Conservation (phyloP, 1,284 basidiomycete species). For the Fistulina hepatica region DNA sequence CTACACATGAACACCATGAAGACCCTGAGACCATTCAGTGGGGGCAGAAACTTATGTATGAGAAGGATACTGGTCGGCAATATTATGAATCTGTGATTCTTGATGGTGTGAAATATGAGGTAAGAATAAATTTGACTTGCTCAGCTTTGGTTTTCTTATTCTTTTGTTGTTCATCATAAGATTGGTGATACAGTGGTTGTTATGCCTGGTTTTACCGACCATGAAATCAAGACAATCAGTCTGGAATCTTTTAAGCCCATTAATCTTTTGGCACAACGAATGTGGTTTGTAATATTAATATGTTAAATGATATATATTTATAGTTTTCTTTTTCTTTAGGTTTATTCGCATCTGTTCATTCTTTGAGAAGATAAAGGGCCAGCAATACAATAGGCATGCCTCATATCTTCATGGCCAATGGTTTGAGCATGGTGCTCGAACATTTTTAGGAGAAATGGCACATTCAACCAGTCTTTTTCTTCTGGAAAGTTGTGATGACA, state of each 20-base stretch:
- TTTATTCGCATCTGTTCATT: constrained; percentile 10
- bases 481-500: constrained; percentile 8
- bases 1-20: constrained; percentile 1
- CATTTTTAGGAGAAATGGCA: constrained; percentile 4
- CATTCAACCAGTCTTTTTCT: constrained; percentile 10
- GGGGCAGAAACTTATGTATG: background rate
- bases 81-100: constrained; percentile 7
- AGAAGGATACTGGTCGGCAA: background rate
- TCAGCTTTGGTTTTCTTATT: background rate
- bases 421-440: constrained; percentile 9
- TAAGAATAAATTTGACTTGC: background rate
- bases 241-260: constrained; percentile 2
- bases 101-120: constrained; percentile 9
- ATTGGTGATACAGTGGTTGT: constrained; percentile 12
- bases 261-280: constrained; percentile 9
- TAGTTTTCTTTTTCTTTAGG: constrained; percentile 3
- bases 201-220: constrained; percentile 1
- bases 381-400: too few species aligned
- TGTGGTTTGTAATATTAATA: constrained; percentile 4
- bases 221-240: constrained; percentile 1
- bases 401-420: constrained; percentile 12
- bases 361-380: constrained; percentile 2
- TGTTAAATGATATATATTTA: background rate
- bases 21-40: constrained; percentile 8
- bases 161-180: background rate